Percentiles rank a stretch among this genome's conserved stretches.
phyloP scores from a whole-genome alignment of 2,329 filamentous ascomycete species.

The Diaporthe citri region DNA sequence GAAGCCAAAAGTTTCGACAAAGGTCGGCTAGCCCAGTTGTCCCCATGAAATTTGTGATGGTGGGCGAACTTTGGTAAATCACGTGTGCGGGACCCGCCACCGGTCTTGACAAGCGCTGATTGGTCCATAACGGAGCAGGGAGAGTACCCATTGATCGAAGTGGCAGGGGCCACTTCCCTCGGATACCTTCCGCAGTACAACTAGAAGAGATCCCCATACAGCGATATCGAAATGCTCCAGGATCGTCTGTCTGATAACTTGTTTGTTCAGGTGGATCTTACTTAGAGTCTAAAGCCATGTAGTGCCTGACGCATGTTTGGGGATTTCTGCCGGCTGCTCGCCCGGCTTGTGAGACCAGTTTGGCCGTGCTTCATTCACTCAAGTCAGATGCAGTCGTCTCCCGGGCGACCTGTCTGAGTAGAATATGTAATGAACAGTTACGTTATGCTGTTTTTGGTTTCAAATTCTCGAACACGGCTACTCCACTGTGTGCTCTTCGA shows the following conservation, averaged over 20 bases:
- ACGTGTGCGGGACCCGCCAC: background rate
- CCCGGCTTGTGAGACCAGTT: background rate
- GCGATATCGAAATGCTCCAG: background rate
- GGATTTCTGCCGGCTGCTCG: background rate
- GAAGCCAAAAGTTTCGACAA: constrained; percentile 32
- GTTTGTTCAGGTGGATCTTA: background rate
- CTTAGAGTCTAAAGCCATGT: no score
- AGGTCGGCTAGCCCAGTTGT: background rate
- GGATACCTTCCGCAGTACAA: no score
- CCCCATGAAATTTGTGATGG: constrained; percentile 13
- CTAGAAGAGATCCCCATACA: background rate
- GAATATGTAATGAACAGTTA: background rate
- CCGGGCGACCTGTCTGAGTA: background rate
- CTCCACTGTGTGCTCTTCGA: background rate
- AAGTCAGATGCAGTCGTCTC: background rate
- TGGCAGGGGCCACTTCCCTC: background rate
- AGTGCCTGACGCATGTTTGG: background rate
- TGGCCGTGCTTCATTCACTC: background rate
- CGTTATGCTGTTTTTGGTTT: background rate
- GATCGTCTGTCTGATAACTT: background rate
- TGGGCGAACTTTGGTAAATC: constrained; percentile 4
- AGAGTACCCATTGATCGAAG: no score
- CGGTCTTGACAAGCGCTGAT: background rate
- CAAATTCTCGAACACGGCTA: background rate
- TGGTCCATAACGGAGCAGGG: background rate